These are phyloP conservation scores for Arachis hypogaea DNA, from an alignment of 306 rosid species.

Conservation along the genomic window DNA sequence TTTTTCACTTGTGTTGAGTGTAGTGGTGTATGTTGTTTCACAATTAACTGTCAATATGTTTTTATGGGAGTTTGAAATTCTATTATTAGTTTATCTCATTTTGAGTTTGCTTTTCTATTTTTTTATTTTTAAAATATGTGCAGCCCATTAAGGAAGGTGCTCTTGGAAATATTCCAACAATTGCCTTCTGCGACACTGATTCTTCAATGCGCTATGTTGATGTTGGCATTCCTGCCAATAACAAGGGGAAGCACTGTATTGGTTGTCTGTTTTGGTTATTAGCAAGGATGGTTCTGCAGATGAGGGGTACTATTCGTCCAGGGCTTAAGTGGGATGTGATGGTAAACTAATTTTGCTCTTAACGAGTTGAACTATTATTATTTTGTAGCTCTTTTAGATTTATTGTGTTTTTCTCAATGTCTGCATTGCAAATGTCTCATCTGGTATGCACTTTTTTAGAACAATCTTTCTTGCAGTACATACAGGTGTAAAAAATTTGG, in stretches of 20 bases:
- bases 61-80: too few species aligned
- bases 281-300: too few species aligned
- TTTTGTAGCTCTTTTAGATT: slow-evolving; percentile 42
- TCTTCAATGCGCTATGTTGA: slow-evolving; percentile 87
- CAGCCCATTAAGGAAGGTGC: too few species aligned
- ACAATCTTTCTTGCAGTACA: neutral
- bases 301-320: slow-evolving; percentile 8
- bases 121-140: too few species aligned
- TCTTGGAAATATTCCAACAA: too few species aligned
- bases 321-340: slow-evolving; percentile 89
- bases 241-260: slow-evolving; percentile 87
- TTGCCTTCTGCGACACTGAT: slow-evolving; percentile 62
- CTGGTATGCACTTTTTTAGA: neutral
- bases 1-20: too few species aligned
- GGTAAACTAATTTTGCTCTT: slow-evolving; percentile 48
- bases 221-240: slow-evolving; percentile 84
- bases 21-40: too few species aligned
- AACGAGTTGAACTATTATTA: neutral
- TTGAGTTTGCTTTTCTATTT: too few species aligned
- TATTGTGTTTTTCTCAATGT: neutral
- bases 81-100: too few species aligned
- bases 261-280: slow-evolving; percentile 56
- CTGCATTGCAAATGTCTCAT: neutral
- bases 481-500: neutral
- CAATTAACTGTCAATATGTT: too few species aligned